These are phyloP conservation scores for Buxus sempervirens DNA, from an alignment of 164 flowering plant genomes.

Conservation along the genomic window DNA sequence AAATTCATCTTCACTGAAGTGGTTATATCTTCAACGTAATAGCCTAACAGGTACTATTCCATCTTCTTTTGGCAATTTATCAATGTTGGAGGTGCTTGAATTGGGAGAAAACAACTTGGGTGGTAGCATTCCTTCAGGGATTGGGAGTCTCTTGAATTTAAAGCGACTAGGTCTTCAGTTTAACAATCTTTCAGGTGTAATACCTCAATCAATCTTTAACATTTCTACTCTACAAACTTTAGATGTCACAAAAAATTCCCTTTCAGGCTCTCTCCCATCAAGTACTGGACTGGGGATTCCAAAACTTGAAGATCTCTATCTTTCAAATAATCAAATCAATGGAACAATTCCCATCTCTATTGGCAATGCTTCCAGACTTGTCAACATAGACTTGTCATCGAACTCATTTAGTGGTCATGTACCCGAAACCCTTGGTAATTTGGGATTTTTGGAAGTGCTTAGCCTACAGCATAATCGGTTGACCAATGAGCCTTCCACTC, in stretches of 20 bases:
- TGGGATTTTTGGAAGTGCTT: slow-evolving; percentile 13
- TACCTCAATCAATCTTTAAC: slow-evolving; percentile 20
- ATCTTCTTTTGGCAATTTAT: slow-evolving; percentile 6
- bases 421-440: slow-evolving; percentile 24
- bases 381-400: not conserved
- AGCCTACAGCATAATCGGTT: slow-evolving; percentile 13
- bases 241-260: slow-evolving; percentile 11
- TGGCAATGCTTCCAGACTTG: slow-evolving; percentile 28
- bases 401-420: slow-evolving; percentile 30
- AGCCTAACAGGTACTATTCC: slow-evolving; percentile 13
- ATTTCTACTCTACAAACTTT: slow-evolving; percentile 11
- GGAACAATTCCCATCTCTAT: slow-evolving; percentile 19
- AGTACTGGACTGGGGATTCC: slow-evolving; percentile 4
- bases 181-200: slow-evolving; percentile 17
- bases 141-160: slow-evolving; percentile 17
- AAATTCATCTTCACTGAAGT: not conserved
- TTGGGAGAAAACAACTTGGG: slow-evolving; percentile 4
- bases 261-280: slow-evolving; percentile 17
- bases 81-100: slow-evolving; percentile 5
- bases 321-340: slow-evolving; percentile 8
- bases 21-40: not conserved
- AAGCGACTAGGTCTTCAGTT: not conserved
- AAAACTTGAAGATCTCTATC: slow-evolving; percentile 2
- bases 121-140: slow-evolving; percentile 18
- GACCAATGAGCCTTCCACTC: slow-evolving; percentile 9